Conservation (phyloP, 2,329 filamentous ascomycete genomes). For the Fusarium phyllophilum region DNA sequence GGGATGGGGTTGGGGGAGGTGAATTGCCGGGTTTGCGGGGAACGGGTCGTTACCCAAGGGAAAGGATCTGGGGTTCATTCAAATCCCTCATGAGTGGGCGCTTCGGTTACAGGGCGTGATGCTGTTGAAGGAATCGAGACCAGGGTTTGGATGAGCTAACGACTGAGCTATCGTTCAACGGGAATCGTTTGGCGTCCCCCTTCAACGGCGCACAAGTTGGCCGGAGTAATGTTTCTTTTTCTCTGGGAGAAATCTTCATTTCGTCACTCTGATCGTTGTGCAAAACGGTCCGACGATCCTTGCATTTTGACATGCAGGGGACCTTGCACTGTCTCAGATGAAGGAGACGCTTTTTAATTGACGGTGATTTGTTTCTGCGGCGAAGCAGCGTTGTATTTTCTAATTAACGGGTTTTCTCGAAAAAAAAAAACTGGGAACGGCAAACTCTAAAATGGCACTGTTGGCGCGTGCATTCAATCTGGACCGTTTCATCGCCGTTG, state of each 20-base stretch:
- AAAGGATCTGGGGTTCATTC: conserved; percentile 1
- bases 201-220: not conserved
- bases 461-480: not conserved
- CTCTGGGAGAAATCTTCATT: not conserved
- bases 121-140: not conserved
- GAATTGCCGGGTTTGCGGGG: conserved; percentile 2
- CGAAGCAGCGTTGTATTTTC: not conserved
- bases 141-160: not conserved
- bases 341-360: not conserved
- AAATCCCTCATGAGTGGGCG: not conserved
- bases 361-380: not conserved
- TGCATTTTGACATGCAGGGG: not conserved
- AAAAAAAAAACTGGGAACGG: not conserved
- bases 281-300: not conserved
- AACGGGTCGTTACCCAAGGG: not conserved
- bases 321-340: not conserved
- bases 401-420: not conserved
- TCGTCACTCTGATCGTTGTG: not conserved
- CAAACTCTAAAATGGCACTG: not conserved
- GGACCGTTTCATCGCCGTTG: not conserved
- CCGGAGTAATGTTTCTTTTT: not conserved
- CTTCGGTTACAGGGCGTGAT: not conserved
- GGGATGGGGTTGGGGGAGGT: not conserved
- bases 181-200: not conserved
- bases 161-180: not conserved